Percentiles rank a stretch among this genome's conserved stretches.
Evolutionary conservation across 2,329 filamentous ascomycete species (phyloP).

Genomic region (Botrytis deweyae): DNA sequence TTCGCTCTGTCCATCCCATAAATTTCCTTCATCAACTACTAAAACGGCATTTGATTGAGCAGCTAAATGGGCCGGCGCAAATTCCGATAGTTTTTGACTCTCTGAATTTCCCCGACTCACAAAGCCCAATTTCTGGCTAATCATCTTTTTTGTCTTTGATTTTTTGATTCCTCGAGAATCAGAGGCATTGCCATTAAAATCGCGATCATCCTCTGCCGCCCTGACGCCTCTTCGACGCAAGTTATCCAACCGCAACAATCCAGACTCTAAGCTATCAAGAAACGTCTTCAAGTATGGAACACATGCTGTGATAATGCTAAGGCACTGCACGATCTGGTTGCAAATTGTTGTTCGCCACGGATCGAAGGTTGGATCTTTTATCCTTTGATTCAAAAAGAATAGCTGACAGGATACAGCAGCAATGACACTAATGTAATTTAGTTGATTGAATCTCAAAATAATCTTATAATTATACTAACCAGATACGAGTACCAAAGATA

Average conservation of each 20-base stretch:
- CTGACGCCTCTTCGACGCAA: conserved; percentile 12
- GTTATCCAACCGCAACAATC: conserved; percentile 14
- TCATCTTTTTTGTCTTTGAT: neutral
- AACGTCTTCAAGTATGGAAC: conserved; percentile 19
- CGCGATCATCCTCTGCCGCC: neutral
- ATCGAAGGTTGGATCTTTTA: conserved; percentile 12
- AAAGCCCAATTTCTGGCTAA: neutral
- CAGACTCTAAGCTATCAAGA: conserved; percentile 13
- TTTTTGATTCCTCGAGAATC: neutral
- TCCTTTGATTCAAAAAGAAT: conserved; percentile 4
- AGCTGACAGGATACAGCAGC: conserved; percentile 13
- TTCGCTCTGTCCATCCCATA: conserved; percentile 15
- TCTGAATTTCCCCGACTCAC: neutral
- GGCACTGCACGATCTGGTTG: conserved; percentile 11
- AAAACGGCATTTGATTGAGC: neutral
- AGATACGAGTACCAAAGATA: conserved; percentile 22
- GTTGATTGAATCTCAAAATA: neutral
- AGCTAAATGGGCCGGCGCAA: neutral
- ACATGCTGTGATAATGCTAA: conserved; percentile 19
- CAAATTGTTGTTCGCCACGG: conserved; percentile 6
- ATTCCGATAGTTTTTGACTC: neutral
- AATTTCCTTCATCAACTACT: neutral
- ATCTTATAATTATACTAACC: neutral
- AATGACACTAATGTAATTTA: conserved; percentile 16
- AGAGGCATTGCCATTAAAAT: neutral